Percentiles rank a stretch among this genome's conserved stretches.
Conservation (phyloP, 305 asterid species). For the Nicotiana rustica region DNA sequence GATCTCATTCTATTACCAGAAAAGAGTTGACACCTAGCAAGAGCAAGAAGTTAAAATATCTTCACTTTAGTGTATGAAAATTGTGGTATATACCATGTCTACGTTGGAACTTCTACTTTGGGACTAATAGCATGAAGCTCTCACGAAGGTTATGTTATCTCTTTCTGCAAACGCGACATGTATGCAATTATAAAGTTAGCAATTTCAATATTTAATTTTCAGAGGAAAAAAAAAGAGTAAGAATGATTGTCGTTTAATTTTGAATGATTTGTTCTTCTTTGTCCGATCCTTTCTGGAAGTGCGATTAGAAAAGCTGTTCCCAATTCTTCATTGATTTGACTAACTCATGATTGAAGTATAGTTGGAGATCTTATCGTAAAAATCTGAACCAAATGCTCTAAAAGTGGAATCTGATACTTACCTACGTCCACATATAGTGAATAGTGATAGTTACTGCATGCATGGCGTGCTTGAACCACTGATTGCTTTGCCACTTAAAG, state of each 20-base stretch:
- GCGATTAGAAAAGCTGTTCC: neutral
- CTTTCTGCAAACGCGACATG: neutral
- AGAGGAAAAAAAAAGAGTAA: neutral
- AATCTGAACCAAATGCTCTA: neutral
- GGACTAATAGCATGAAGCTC: neutral
- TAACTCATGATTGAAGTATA: neutral
- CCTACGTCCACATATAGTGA: conserved; percentile 9
- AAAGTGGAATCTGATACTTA: conserved; percentile 9
- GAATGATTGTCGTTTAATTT: neutral
- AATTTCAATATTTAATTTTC: neutral
- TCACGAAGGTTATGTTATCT: neutral
- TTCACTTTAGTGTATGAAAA: neutral
- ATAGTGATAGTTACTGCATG: conserved; percentile 22
- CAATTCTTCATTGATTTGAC: neutral
- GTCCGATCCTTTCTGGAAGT: neutral
- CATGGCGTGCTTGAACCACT: neutral
- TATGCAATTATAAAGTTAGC: neutral
- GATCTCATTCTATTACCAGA: neutral
- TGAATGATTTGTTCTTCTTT: conserved; percentile 5
- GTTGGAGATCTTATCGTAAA: neutral
- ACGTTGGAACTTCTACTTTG: neutral
- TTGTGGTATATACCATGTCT: neutral
- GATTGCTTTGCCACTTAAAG: neutral
- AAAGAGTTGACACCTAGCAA: neutral
- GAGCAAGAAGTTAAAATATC: conserved; percentile 12